Evolutionary conservation across 176 grass and related monocot species (phyloP).

Genomic region (Raddia distichophylla): DNA sequence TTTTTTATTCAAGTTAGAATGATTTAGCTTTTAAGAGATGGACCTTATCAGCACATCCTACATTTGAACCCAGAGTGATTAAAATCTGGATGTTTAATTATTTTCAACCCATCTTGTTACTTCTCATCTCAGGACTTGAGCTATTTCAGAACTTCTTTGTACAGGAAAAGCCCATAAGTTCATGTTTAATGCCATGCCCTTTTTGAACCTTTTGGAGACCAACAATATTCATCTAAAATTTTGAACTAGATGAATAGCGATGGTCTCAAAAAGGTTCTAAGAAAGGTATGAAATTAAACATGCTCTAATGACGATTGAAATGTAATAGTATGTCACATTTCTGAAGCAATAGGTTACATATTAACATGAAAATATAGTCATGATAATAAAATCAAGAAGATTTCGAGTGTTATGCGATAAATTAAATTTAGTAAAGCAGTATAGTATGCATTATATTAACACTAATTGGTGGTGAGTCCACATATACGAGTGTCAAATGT

Average conservation of each 20-base stretch:
- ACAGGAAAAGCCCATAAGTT: not conserved
- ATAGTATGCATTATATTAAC: not conserved
- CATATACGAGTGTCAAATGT: not conserved
- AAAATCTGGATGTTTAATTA: not conserved
- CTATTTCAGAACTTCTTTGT: not conserved
- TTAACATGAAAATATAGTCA: not conserved
- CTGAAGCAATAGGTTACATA: not conserved
- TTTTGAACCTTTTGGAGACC: no score
- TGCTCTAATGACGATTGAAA: not conserved
- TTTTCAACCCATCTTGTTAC: not conserved
- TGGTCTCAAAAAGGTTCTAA: no score
- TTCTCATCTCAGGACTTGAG: not conserved
- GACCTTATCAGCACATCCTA: not conserved
- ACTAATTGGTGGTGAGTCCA: not conserved
- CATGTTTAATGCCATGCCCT: no score
- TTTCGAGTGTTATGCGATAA: not conserved
- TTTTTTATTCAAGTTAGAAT: not conserved
- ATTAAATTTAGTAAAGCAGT: not conserved
- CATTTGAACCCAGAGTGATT: not conserved
- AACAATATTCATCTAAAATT: no score
- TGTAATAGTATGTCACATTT: not conserved
- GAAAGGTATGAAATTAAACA: no score
- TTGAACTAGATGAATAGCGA: no score
- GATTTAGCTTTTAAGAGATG: not conserved
- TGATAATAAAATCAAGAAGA: not conserved